Evolutionary conservation across 2,329 filamentous ascomycete genomes (phyloP).

Genomic region (Trichocomaceae sp.): DNA sequence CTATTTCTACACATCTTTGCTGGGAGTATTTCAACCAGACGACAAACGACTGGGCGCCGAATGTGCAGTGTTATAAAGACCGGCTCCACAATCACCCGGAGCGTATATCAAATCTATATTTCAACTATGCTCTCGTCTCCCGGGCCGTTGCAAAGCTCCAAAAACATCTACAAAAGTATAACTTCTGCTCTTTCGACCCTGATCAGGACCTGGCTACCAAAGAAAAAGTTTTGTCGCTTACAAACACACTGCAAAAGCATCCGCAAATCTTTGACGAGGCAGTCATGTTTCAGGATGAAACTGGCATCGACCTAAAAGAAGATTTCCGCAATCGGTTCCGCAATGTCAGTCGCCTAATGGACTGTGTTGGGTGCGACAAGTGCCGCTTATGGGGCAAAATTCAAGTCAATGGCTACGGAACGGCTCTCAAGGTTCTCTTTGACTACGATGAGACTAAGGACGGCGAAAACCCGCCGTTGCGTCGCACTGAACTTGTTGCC

Average conservation of each 20-base stretch:
- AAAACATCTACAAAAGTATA: slow-evolving; percentile 73
- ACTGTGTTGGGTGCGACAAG: slow-evolving; percentile 98
- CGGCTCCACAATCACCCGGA: slow-evolving; percentile 82
- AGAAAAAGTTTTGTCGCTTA: slow-evolving; percentile 70
- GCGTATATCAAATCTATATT: slow-evolving; percentile 94
- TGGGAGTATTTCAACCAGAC: slow-evolving; percentile 94
- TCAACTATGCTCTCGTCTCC: slow-evolving; percentile 95
- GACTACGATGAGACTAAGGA: slow-evolving; percentile 70
- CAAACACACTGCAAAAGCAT: slow-evolving; percentile 59
- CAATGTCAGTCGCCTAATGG: slow-evolving; percentile 95
- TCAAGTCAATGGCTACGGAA: slow-evolving; percentile 89
- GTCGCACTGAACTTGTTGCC: slow-evolving; percentile 87
- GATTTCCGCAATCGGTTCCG: slow-evolving; percentile 96
- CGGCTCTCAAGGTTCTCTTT: slow-evolving; percentile 90
- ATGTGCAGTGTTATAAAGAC: slow-evolving; percentile 78
- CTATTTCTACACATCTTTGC: slow-evolving; percentile 92
- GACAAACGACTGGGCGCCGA: slow-evolving; percentile 87
- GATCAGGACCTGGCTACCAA: slow-evolving; percentile 73
- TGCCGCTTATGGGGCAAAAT: slow-evolving; percentile 97
- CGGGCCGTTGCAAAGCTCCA: slow-evolving; percentile 87
- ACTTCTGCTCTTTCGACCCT: slow-evolving; percentile 83
- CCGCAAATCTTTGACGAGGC: slow-evolving; percentile 86
- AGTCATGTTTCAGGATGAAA: slow-evolving; percentile 75
- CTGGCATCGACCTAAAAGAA: slow-evolving; percentile 71
- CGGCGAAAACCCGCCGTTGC: slow-evolving; percentile 61